Evolutionary conservation across 148 eudicot genomes (phyloP).

Genomic region (Agrostemma githago): DNA sequence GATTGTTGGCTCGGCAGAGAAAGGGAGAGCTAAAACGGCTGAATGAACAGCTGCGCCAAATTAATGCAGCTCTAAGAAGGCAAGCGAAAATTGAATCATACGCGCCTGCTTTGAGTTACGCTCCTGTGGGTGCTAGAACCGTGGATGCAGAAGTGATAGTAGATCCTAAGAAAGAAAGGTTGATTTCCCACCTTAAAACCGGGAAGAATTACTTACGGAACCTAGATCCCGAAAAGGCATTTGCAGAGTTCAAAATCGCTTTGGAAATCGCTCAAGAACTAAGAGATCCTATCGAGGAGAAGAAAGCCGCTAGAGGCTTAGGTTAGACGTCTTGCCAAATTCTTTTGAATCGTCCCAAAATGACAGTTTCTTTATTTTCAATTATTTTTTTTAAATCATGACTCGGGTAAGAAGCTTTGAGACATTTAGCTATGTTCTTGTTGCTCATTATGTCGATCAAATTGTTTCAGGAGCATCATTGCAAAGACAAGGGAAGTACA

Average conservation of each 20-base stretch:
- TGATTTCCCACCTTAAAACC: slow-evolving; percentile 62
- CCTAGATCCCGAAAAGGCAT: slow-evolving; percentile 76
- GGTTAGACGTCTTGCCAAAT: slow-evolving; percentile 39
- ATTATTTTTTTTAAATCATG: no score
- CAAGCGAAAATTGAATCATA: slow-evolving; percentile 97
- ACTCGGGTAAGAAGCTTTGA: no score
- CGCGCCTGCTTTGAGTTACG: slow-evolving; percentile 86
- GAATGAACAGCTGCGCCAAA: slow-evolving; percentile 93
- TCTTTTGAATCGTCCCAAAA: background rate
- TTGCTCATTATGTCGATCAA: background rate
- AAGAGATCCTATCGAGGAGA: slow-evolving; percentile 75
- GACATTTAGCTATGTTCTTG: no score
- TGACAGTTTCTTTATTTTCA: background rate
- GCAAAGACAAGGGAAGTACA: slow-evolving; percentile 87
- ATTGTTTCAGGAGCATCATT: slow-evolving; percentile 72
- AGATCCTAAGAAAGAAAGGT: slow-evolving; percentile 68
- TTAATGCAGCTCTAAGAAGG: slow-evolving; percentile 81
- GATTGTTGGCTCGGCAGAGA: slow-evolving; percentile 82
- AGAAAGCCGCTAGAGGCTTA: slow-evolving; percentile 93
- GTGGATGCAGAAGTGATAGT: slow-evolving; percentile 76
- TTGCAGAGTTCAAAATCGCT: slow-evolving; percentile 65
- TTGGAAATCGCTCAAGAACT: slow-evolving; percentile 72
- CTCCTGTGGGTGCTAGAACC: slow-evolving; percentile 63
- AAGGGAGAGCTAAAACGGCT: slow-evolving; percentile 63
- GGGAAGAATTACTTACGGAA: slow-evolving; percentile 78